Evolutionary conservation across 495 filamentous ascomycete genomes (phyloP), one percentile per base, ranked within the genome.

Genomic region (Lineolata rhizophorae): DNA sequence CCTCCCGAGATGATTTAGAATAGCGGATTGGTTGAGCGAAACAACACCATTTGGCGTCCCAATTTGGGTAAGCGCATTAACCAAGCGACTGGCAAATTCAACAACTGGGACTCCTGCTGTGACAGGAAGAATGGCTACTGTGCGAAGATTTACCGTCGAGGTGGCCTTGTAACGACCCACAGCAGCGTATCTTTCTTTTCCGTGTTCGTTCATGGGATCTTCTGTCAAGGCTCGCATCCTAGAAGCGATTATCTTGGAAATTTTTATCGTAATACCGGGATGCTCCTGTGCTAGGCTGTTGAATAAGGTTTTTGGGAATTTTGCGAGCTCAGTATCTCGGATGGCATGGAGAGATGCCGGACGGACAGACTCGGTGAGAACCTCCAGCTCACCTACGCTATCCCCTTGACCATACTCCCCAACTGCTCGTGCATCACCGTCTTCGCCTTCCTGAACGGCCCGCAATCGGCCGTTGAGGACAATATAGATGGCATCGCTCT

Each of bases 401-500:
- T 97, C 87, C 12, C 87, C 87, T 47, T 97, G 87, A 4, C 90
- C 87, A 45, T 78, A 94, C 48, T 97, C 87, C 8, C 81, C 84
- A 22, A 81, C 67, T 22, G 92, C 84, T 31, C 72, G 76, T 60
- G 91, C 76, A n/a, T 70, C 75, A 0, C 76, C 80, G 31, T 78
- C 71, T 18, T 73, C 57, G 3, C 67, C 62, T 44, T 94, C 82
- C 20, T 78, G 62, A 2, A 95, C 68, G 3, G 78, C 65, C 21
- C 87, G 59, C 16, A 97, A 52, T 6, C 87, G 72, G 6, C 87
- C 87, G 48, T 97, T 97, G 4, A 97, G 60, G 8, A 94, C 90
- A 38, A 97, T 82, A 46, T 97, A 95, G 25, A 97, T 97, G 9
- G 90, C 87, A 52, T 97, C 87, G 48, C 87, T 95, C 37, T 95